Evolutionary conservation across 495 filamentous ascomycete genomes (phyloP).

Genomic region (Aspergillus nanangensis): DNA sequence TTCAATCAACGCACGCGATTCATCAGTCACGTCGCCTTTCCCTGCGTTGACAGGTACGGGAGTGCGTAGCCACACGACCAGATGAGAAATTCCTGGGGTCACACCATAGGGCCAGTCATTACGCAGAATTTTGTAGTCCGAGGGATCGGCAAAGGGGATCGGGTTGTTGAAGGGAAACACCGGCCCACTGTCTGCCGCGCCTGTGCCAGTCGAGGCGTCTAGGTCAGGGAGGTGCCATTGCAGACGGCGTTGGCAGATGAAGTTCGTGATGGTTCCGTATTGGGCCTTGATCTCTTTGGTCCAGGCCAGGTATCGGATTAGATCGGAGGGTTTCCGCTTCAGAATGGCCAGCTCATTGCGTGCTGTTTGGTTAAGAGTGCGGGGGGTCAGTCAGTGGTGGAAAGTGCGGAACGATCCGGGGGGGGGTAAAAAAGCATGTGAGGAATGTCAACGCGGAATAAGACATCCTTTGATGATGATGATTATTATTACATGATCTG

Average conservation of each 20-base stretch:
- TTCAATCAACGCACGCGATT: conserved; percentile 56
- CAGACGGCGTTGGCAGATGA: conserved; percentile 67
- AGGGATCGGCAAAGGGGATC: conserved; percentile 62
- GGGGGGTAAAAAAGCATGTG: conserved; percentile 3
- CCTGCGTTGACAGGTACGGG: conserved; percentile 41
- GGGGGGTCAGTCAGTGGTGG: conserved; percentile 10
- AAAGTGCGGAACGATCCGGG: conserved; percentile 3
- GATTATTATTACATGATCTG: too few species aligned
- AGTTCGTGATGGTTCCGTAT: conserved; percentile 76
- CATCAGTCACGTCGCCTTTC: conserved; percentile 70
- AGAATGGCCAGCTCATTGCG: conserved; percentile 71
- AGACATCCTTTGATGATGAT: conserved; percentile 10
- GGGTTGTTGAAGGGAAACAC: conserved; percentile 32
- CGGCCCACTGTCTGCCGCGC: conserved; percentile 18
- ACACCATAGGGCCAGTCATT: conserved; percentile 95
- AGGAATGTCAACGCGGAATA: too few species aligned
- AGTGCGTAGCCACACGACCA: conserved; percentile 58
- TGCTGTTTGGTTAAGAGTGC: conserved; percentile 29
- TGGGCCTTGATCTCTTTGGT: conserved; percentile 58
- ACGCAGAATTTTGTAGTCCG: conserved; percentile 69
- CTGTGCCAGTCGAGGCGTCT: conserved; percentile 6
- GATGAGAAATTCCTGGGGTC: conserved; percentile 58
- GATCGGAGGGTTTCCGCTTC: conserved; percentile 77
- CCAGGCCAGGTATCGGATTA: conserved; percentile 82
- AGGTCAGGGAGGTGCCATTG: conserved; percentile 53